Conservation (phyloP, 139 green algal species). For the Zygnema circumcarinatum region DNA sequence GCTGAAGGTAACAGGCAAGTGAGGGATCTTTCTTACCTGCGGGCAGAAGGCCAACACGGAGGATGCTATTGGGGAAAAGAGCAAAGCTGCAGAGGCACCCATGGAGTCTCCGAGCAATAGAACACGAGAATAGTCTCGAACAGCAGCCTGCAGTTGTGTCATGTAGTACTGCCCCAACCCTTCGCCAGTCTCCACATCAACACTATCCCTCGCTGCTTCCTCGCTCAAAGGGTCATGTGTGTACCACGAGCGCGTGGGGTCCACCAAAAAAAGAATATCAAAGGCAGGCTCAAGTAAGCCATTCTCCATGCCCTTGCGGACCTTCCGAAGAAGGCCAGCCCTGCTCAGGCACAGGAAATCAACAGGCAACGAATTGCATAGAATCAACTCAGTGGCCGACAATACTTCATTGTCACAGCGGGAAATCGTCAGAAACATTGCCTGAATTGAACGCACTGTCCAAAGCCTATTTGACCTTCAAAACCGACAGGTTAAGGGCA, state of each 20-base stretch:
- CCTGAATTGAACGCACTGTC: background rate
- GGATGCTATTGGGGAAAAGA: slow-evolving; percentile 81
- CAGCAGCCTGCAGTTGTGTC: slow-evolving; percentile 20
- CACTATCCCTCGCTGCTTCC: background rate
- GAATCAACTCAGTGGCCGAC: background rate
- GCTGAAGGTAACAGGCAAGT: background rate
- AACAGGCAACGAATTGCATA: background rate
- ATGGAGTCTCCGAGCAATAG: slow-evolving; percentile 93
- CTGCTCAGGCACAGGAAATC: slow-evolving; percentile 52
- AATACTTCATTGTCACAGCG: background rate
- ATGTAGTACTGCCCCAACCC: slow-evolving; percentile 34
- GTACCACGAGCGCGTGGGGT: slow-evolving; percentile 60
- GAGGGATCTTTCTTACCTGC: slow-evolving; percentile 69
- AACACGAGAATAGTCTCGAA: slow-evolving; percentile 71
- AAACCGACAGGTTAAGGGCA: background rate
- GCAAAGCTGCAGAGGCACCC: slow-evolving; percentile 83
- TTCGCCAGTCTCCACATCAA: background rate
- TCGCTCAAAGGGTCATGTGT: slow-evolving; percentile 22
- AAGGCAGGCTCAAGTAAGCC: slow-evolving; percentile 21
- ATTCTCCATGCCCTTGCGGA: slow-evolving; percentile 24
- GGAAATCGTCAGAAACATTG: background rate
- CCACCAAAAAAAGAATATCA: slow-evolving; percentile 62
- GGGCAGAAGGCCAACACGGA: slow-evolving; percentile 85
- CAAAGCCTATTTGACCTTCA: background rate
- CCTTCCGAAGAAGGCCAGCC: slow-evolving; percentile 76